Evolutionary conservation across 2,329 filamentous ascomycete species (phyloP), one percentile per base, ranked within the genome.

Genomic region (Calonectria pseudoturangicola): DNA sequence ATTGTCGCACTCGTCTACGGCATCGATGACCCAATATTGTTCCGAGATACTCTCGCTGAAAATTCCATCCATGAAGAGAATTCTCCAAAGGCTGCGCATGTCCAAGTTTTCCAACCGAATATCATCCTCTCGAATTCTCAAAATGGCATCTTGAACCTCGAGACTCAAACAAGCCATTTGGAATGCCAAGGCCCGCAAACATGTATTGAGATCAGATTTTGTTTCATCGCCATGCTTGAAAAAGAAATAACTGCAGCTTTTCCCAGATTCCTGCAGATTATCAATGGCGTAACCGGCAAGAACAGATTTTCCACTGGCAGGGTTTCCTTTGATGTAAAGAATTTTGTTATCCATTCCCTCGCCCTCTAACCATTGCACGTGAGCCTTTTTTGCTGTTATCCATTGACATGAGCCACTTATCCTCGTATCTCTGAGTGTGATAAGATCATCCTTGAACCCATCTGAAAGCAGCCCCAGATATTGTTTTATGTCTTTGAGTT

Each of bases 281-380:
- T 83, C 76, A 30, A 85, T 76, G n/a, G 83, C 70, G 60, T 82
- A 80, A 9, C 80, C 79, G 0, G 79, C 75, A 18, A 85, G 70
- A 16, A 85, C 76, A 1, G 83, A 85, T 68, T 85, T 85, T 8
- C 84, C 84, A 18, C 79, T 74, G 3, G 74, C 84, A 7, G 84
- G 79, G n/a, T 75, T 76, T 1, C 83, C 84, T 12, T 78, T 79
- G 16, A 73, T 64, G 68, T 73, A 76, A 39, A 75, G 64, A n/a
- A 54, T 62, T 18, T 60, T 76, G 39, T 48, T 33, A 28, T 67
- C 66, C 27, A 5, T 54, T 3, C 41, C 33, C 41, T 70, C 50
- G 3, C 66, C 73, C 39, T 76, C 70, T 60, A 25, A 70, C 73
- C 73, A 76, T 68, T 60, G 30, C 25, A 62, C 21, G 39, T 72